phyloP scores from a whole-genome alignment of 176 grass and related monocot genomes.

The Oryza meridionalis region DNA sequence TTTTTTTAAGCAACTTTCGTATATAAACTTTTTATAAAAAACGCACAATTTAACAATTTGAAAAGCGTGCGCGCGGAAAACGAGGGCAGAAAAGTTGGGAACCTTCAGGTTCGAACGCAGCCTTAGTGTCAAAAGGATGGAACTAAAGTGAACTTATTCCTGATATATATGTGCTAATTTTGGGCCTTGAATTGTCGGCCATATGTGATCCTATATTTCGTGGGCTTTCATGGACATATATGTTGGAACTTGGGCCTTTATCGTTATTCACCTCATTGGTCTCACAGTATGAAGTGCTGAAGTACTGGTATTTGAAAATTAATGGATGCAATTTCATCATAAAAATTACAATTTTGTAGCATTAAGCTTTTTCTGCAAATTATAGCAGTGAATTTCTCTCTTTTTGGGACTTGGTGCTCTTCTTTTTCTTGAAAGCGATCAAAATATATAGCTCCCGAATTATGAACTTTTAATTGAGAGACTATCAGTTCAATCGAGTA shows the following conservation, averaged over 20 bases:
- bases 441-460: background rate
- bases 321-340: background rate
- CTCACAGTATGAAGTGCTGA: too few relatives aligned
- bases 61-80: too few relatives aligned
- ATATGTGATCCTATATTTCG: background rate
- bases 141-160: too few relatives aligned
- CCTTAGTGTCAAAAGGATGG: too few relatives aligned
- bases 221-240: too few relatives aligned
- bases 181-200: background rate
- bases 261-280: background rate
- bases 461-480: background rate
- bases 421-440: background rate
- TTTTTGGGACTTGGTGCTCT: background rate
- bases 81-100: too few relatives aligned
- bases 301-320: background rate
- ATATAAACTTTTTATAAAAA: too few relatives aligned
- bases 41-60: too few relatives aligned
- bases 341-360: background rate
- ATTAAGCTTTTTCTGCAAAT: background rate
- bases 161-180: too few relatives aligned
- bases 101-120: too few relatives aligned
- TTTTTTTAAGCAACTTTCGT: too few relatives aligned
- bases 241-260: background rate
- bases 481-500: background rate
- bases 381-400: background rate